phyloP scores from a whole-genome alignment of 1,284 basidiomycete genomes.

The Cutaneotrichosporon sp. region DNA sequence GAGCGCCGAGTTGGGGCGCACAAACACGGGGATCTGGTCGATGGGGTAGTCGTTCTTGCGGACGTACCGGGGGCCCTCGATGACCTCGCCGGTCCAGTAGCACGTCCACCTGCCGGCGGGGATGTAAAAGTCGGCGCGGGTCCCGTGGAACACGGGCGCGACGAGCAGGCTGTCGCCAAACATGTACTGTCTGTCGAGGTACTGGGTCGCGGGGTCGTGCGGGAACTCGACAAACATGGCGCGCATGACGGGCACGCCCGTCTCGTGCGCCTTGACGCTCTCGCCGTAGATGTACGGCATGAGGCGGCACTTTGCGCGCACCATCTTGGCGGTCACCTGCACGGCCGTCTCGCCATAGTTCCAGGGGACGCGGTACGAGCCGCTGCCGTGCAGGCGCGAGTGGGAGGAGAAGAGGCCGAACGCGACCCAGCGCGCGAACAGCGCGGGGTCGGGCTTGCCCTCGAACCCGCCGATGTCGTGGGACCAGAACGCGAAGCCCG shows the following conservation, averaged over 20 bases:
- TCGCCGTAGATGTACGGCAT: conserved; percentile 73
- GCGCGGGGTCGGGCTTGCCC: conserved; percentile 54
- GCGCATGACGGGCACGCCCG: conserved; percentile 66
- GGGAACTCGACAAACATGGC: conserved; percentile 75
- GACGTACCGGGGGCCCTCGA: conserved; percentile 40
- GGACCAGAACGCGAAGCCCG: conserved; percentile 69
- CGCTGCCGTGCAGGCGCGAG: conserved; percentile 69
- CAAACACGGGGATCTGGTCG: conserved; percentile 63
- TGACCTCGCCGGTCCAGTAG: conserved; percentile 36
- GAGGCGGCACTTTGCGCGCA: conserved; percentile 67
- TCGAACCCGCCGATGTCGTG: conserved; percentile 78
- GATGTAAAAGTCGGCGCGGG: conserved; percentile 67
- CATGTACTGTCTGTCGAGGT: conserved; percentile 68
- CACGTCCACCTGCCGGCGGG: conserved; percentile 70
- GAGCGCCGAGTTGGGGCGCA: conserved; percentile 62
- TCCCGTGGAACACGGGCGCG: conserved; percentile 67
- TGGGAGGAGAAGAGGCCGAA: conserved; percentile 57
- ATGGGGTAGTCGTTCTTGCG: conserved; percentile 40
- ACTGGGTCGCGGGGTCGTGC: conserved; percentile 64
- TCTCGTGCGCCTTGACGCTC: conserved; percentile 63
- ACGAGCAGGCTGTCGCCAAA: conserved; percentile 69
- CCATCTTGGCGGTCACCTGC: conserved; percentile 64
- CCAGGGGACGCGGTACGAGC: conserved; percentile 74
- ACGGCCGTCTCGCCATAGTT: conserved; percentile 71
- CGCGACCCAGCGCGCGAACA: conserved; percentile 75